These are phyloP conservation scores for Trypanosoma cruzi DNA, from an alignment of 208 protist genomes.

Conservation along the genomic window DNA sequence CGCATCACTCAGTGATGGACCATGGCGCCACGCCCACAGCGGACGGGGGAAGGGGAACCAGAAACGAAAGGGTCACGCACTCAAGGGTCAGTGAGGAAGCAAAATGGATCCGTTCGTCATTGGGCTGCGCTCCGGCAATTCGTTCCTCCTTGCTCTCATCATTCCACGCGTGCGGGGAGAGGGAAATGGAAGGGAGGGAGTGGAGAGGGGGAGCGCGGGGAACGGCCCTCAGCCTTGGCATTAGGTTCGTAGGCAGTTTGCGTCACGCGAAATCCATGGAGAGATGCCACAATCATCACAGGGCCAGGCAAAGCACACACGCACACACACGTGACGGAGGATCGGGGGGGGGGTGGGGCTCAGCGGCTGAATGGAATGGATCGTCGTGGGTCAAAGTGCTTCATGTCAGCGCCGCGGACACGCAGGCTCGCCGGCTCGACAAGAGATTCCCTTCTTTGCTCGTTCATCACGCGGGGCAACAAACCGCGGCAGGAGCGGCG, in stretches of 20 bases:
- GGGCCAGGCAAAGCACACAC: conserved; percentile 2
- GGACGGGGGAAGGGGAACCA: not conserved
- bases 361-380: conserved; percentile 19
- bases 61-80: not conserved
- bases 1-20: too few species aligned
- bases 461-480: conserved; percentile 2
- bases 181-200: not conserved
- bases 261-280: conserved; percentile 29
- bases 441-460: conserved; percentile 29
- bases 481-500: not conserved
- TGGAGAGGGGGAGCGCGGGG: too few species aligned
- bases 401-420: conserved; percentile 18
- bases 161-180: not conserved
- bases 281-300: conserved; percentile 34
- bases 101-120: conserved; percentile 5
- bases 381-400: conserved; percentile 22
- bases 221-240: conserved; percentile 30
- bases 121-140: not conserved
- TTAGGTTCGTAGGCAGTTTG: conserved; percentile 31
- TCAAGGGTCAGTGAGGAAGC: conserved; percentile 13
- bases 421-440: conserved; percentile 7
- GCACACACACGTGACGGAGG: not conserved
- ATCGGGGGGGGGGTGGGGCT: not conserved
- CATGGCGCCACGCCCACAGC: not conserved
- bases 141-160: conserved; percentile 6